These are phyloP conservation scores for Penicillium paxilli DNA, from an alignment of 495 filamentous ascomycete species.

Conservation along the genomic window DNA sequence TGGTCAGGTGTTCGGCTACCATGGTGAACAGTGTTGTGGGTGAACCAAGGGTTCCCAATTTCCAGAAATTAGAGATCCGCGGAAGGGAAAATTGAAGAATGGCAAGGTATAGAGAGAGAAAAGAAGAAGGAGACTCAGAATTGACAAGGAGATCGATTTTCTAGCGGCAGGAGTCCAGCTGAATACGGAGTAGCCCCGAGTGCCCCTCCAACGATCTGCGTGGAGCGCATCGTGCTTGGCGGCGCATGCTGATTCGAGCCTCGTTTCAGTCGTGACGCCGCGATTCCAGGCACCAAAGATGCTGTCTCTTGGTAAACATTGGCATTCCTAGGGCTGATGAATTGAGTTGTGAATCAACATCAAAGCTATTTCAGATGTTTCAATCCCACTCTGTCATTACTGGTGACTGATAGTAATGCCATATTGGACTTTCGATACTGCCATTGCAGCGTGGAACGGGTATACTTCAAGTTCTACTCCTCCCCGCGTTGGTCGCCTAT, in stretches of 20 bases:
- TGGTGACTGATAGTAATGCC: too few species aligned
- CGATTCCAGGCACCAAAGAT: not conserved
- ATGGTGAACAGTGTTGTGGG: conserved; percentile 23
- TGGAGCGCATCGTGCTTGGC: not conserved
- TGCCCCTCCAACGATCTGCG: not conserved
- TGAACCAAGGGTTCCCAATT: not conserved
- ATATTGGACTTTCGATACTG: too few species aligned
- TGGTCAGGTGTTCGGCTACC: conserved; percentile 57
- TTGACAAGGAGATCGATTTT: not conserved
- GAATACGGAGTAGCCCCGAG: not conserved
- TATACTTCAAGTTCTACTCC: too few species aligned
- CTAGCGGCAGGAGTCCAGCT: not conserved
- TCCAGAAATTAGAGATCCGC: too few species aligned
- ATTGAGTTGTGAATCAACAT: too few species aligned
- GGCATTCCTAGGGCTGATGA: too few species aligned
- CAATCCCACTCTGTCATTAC: too few species aligned
- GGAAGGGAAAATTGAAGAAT: too few species aligned
- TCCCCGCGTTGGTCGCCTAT: too few species aligned
- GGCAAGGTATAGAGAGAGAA: too few species aligned
- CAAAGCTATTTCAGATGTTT: too few species aligned
- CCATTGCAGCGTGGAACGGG: too few species aligned
- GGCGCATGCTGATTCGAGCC: not conserved
- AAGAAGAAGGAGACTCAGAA: not conserved
- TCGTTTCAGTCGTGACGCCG: not conserved
- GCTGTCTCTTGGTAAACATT: not conserved